Base-by-base conservation (phyloP, 139 green algal genomes). In the Tetraselmis chui region DNA sequence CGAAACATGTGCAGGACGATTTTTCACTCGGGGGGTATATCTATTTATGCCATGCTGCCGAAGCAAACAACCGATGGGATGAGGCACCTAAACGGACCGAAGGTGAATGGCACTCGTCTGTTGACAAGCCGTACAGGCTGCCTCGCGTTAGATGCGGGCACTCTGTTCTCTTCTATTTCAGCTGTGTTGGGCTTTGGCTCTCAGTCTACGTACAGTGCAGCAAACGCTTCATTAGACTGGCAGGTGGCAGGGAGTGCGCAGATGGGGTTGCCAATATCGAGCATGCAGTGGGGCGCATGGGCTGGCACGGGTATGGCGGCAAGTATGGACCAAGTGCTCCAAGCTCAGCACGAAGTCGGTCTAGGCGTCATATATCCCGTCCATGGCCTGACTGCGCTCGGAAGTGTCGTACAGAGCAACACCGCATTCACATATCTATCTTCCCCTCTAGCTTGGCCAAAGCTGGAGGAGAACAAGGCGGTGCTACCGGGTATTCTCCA, bases 1-100 rank as follows among this genome's bases (percentile, higher is more conserved):
- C 45, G 45, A 18, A 67, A 18, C 18, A 67, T 67, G 45, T 67
- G 45, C 45, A 67, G 18, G 45, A 67, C 45, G 18, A 67, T 95
- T 22, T 76, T 94, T 5, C 89, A 96, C 83, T 86, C 90, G 23
- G 85, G 88, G 2, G 91, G 89, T 5, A 83, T 92, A 18, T 82
- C 95, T 25, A 79, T 77, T 0, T 92, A 96, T 79, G 90, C 86
- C 2, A 82, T 91, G 0, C 74, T 92, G 0, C 27, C 75, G 24
- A 87, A 85, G 1, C 91, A 95, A 84, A 86, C 45, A 5, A 32
- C 82, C 29, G 22, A 18, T 29, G 74, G 80, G 26, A 29, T 92
- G 28, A 84, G 90, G 0, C 59, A 30, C 1, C 84, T 90, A 18
- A 80, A 85, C 59, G 89, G 87, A 0, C 83, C 91, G 30, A 95